Evolutionary conservation across 163 green algal species (phyloP), one percentile per base, ranked within the genome.

Genomic region (Prototheca wickerhamii): DNA sequence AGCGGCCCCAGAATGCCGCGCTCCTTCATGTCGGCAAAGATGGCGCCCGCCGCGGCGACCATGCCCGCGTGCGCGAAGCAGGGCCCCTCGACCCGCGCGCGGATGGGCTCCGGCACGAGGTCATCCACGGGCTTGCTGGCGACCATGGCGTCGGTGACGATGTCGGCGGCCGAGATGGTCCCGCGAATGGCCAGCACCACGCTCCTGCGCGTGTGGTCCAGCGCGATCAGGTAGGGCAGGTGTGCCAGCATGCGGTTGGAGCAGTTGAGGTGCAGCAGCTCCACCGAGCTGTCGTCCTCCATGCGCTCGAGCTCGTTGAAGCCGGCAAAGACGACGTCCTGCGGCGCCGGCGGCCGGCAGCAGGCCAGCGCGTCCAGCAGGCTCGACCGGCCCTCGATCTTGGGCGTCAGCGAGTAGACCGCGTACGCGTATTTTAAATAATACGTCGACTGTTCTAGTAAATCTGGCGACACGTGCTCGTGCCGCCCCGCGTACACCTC

Each of bases 201-300:
- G 3, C 33, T 67, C 28, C 33, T 70, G 33, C 29, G 61, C 6
- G 20, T 33, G 15, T 76, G 63, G 51, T 85, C 78, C 25, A 83
- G 60, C 2, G 62, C 60, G 1, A 85, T 65, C 49, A 83, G 61
- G 55, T 85, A 85, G 28, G 78, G 78, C 52, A 85, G 58, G 58
- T 84, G 77, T 2, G 74, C 54, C 8, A 84, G 68, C 54, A 73
- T 65, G 4, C 46, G 56, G 63, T 84, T 84, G 62, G 33, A 58
- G 30, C 67, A 69, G 56, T 73, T 77, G 31, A 84, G 58, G 61
- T 80, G 72, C 31, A 84, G 35, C 32, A 84, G 58, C 58, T 84
- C 74, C 2, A 72, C 26, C 3, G 58, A 44, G 3, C 44, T 58
- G 23, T 69, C 53, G 2, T 71, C 70, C n/a, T 70, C 66, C 33